phyloP scores from a whole-genome alignment of 2,329 filamentous ascomycete genomes.

The Apiospora hydei region DNA sequence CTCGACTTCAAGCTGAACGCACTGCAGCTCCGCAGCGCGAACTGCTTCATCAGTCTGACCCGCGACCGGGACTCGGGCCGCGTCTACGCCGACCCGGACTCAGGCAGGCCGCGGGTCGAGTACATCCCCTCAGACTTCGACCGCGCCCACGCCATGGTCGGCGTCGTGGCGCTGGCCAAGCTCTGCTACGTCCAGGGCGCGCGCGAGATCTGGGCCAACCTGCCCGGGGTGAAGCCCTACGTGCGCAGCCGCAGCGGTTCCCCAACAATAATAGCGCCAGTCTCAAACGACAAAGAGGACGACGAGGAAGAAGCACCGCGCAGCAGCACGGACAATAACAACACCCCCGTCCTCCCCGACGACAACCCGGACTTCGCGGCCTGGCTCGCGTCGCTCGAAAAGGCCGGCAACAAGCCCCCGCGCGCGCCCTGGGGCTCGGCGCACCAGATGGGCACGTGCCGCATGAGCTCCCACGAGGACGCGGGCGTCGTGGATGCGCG shows the following conservation, averaged over 20 bases:
- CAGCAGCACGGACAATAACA: constrained; percentile 29
- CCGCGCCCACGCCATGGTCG: constrained; percentile 73
- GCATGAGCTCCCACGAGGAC: constrained; percentile 66
- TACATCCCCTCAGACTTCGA: constrained; percentile 79
- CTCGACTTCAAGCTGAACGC: constrained; percentile 76
- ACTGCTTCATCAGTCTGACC: constrained; percentile 74
- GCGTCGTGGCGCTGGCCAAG: constrained; percentile 74
- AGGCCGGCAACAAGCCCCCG: constrained; percentile 58
- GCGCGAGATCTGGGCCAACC: constrained; percentile 74
- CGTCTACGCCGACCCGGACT: constrained; percentile 74
- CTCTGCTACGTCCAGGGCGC: constrained; percentile 82
- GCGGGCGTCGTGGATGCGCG: constrained; percentile 65
- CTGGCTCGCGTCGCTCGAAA: constrained; percentile 63
- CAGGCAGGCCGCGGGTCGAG: constrained; percentile 69
- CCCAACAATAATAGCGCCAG: constrained; percentile 8
- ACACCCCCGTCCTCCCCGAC: constrained; percentile 46
- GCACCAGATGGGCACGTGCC: constrained; percentile 82
- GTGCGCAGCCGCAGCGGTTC: constrained; percentile 38
- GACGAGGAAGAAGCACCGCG: constrained; percentile 31
- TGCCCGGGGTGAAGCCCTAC: constrained; percentile 71
- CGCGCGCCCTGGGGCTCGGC: constrained; percentile 69
- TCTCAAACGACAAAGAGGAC: constrained; percentile 21
- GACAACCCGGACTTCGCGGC: constrained; percentile 65
- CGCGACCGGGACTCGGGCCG: constrained; percentile 79
- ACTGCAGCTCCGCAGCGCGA: constrained; percentile 73